Evolutionary conservation across 805 yeast species (phyloP).

Genomic region (Saccharomycopsis selenospora): DNA sequence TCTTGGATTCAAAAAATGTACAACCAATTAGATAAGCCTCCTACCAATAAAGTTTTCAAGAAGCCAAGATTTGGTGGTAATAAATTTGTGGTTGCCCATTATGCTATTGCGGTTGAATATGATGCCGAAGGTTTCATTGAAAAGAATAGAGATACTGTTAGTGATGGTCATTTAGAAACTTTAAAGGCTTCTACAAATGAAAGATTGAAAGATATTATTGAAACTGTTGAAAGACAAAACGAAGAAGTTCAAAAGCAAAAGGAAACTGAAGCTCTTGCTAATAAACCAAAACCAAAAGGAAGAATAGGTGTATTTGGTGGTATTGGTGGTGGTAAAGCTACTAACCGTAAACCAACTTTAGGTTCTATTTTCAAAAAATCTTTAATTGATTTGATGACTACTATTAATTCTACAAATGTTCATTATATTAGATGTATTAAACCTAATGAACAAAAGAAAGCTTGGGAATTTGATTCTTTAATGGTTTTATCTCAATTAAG

Average conservation of each 20-base stretch:
- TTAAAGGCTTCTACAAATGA: conserved; percentile 62
- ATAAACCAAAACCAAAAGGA: conserved; percentile 29
- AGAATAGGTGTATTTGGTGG: conserved; percentile 22
- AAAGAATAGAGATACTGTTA: conserved; percentile 94
- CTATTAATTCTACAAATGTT: conserved; percentile 90
- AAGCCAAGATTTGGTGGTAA: conserved; percentile 93
- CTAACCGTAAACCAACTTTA: conserved; percentile 77
- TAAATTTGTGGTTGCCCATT: conserved; percentile 84
- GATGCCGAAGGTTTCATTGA: conserved; percentile 93
- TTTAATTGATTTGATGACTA: conserved; percentile 83
- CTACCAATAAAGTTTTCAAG: conserved; percentile 69
- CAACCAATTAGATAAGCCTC: conserved; percentile 72
- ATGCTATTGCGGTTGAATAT: conserved; percentile 89
- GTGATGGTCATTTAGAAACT: conserved; percentile 89
- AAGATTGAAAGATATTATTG: conserved; percentile 57
- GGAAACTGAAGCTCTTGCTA: conserved; percentile 26
- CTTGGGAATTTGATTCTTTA: conserved; percentile 92
- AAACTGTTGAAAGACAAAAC: conserved; percentile 53
- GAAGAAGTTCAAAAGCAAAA: conserved; percentile 38
- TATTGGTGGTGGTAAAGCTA: conserved; percentile 36
- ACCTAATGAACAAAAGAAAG: conserved; percentile 88
- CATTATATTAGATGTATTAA: conserved; percentile 97
- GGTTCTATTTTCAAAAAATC: conserved; percentile 93
- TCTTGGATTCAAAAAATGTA: conserved; percentile 89
- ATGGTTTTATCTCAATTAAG: conserved; percentile 94